These are phyloP conservation scores for Fusarium siculi DNA, from an alignment of 2,329 filamentous ascomycete species.

Conservation along the genomic window DNA sequence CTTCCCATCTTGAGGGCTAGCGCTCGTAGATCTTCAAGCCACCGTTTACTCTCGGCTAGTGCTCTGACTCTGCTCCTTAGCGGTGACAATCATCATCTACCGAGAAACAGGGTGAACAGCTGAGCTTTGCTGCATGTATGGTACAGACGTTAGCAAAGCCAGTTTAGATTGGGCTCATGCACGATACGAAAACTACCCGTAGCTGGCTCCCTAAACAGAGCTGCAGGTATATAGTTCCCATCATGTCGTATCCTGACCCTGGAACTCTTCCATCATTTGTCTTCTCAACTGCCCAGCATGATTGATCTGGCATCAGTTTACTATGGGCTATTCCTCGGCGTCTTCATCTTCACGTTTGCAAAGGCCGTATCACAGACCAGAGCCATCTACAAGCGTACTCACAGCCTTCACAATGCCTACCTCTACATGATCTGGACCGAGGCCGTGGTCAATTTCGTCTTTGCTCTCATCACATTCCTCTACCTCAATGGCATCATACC, in stretches of 20 bases:
- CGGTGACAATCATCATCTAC: slow-evolving; percentile 3
- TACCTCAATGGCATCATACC: slow-evolving; percentile 38
- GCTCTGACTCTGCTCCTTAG: neutral
- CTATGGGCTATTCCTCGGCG: slow-evolving; percentile 43
- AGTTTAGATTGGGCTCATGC: neutral
- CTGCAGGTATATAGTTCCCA: neutral
- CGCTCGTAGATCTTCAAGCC: slow-evolving; percentile 1
- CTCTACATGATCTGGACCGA: slow-evolving; percentile 46
- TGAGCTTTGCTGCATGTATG: neutral
- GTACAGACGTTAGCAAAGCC: neutral
- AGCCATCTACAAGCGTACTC: slow-evolving; percentile 32
- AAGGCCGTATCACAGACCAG: slow-evolving; percentile 39
- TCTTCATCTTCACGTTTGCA: slow-evolving; percentile 41
- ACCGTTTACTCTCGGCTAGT: neutral
- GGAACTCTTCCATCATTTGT: neutral
- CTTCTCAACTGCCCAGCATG: neutral
- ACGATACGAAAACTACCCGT: neutral
- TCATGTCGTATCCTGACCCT: neutral
- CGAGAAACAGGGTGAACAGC: neutral
- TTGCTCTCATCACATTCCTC: slow-evolving; percentile 42
- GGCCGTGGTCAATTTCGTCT: slow-evolving; percentile 39
- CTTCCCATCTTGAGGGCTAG: neutral
- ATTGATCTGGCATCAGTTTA: slow-evolving; percentile 40
- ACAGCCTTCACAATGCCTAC: slow-evolving; percentile 36
- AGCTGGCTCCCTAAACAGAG: neutral